Base-by-base conservation (phyloP, 805 yeast genomes). In the Kluyveromyces lactis region DNA sequence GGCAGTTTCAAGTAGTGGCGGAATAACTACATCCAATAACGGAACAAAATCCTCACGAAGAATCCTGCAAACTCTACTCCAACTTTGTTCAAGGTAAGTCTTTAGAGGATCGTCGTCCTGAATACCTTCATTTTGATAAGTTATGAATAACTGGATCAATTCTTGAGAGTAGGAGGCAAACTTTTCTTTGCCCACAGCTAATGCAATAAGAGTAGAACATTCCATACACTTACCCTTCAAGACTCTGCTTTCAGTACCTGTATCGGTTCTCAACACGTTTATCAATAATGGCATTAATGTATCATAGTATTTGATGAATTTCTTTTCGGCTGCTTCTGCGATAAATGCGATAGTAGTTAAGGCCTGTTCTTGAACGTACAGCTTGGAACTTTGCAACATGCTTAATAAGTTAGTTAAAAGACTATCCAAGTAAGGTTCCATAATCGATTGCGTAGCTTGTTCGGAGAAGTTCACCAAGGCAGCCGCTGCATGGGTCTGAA, bases 401-500 rank as follows among this genome's bases (percentile, higher is more conserved):
- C 76, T 79, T 41, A 92, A 69, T 46, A 92, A 67, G 50, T 85
- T 82, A 26, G 77, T 71, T 42, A 92, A 69, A 52, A 92, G 67
- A 49, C 72, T 77, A 59, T 92, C 98, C 55, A 92, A 70, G 53
- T 83, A 89, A n/a, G 97, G 97, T 55, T 87, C 96, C 50, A 92
- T 67, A 9, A 80, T 76, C 45, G 84, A 95, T 55, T 86, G 83
- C 4, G 85, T 67, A 2, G 97, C 95, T 47, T 83, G 86, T 63
- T 92, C 98, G 30, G 90, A 77, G 59, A 92, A 92, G 60, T 92
- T 92, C 33, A 92, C 97, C 52, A 90, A 69, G 0, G 98, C 98
- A 38, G 98, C 98, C 31, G 98, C 97, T 13, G 97, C 97, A 57
- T 92, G 98, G 0, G 96, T 86, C 66, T 90, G 97, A 18, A 92